Evolutionary conservation across 768 basidiomycete species (phyloP), one percentile per base, ranked within the genome.

Genomic region (Tulasnella sp.): DNA sequence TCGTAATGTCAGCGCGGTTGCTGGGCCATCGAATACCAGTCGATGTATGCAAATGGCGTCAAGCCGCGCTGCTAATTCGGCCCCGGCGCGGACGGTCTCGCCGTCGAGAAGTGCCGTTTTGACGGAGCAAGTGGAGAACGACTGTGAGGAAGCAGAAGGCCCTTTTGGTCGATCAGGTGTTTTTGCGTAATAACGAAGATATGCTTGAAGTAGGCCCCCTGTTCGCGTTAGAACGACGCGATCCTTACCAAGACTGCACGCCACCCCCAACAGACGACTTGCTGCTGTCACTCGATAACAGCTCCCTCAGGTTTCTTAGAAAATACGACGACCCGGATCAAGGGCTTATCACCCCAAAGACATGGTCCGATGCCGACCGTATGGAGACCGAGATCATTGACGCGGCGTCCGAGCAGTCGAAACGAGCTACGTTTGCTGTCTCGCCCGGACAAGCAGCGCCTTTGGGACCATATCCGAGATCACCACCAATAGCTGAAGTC

Each of bases 191-290:
- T 17, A 53, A 17, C 7, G 26, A n/a, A 10, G 9, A 38, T 41
- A 1, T 15, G 17, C 13, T n/a, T 1, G 32, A 9, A 34, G n/a
- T 10, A 24, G 17, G 21, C 17, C 32, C 21, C 3, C 29, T 4
- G 24, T 11, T n/a, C 5, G 15, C 19, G 32, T 1, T 10, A 19
- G 52, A 53, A 53, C 2, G 10, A 30, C 27, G 29, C 38, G 5
- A 30, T 51, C 50, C 32, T 38, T 34, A 30, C 30, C 52, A 34
- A 13, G 52, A 53, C 23, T 53, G 52, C 23, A 53, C 52, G 24
- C 52, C 52, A 9, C 52, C 52, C 26, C 52, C 32, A 0, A 27
- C 52, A 13, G 32, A 53, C 24, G 11, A 17, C 0, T 42, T 15
- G 34, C 15, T 15, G 15, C 15, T 38, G 15, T 38, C 34, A 15